Evolutionary conservation across 2,329 filamentous ascomycete genomes (phyloP).

Genomic region (Tolypocladium guangdongense): DNA sequence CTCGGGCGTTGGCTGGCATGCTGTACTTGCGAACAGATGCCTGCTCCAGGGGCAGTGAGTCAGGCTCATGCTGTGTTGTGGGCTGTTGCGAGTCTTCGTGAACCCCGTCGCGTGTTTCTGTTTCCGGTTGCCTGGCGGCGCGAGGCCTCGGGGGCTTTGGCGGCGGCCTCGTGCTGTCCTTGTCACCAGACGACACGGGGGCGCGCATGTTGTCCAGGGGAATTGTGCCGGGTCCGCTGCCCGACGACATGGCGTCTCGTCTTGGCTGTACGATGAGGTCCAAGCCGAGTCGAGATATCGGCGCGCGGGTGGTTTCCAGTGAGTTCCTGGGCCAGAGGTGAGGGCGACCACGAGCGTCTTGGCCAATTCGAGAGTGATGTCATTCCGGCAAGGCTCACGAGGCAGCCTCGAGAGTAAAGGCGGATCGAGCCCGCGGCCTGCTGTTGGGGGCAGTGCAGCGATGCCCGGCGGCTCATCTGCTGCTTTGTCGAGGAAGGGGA

Average conservation of each 20-base stretch:
- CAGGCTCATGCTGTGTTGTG: background rate
- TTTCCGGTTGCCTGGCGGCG: background rate
- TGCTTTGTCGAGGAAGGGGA: too few relatives aligned
- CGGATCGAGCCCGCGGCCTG: too few relatives aligned
- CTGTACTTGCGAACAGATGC: background rate
- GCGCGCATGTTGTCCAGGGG: background rate
- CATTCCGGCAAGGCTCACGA: too few relatives aligned
- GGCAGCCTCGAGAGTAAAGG: too few relatives aligned
- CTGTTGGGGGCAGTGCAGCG: too few relatives aligned
- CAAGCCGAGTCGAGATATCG: background rate
- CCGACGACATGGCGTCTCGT: background rate
- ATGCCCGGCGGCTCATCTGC: too few relatives aligned
- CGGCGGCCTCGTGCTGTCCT: background rate
- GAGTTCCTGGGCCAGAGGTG: background rate
- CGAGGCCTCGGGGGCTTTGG: background rate
- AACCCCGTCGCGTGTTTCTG: too few relatives aligned
- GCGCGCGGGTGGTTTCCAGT: too few relatives aligned
- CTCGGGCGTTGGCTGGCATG: background rate
- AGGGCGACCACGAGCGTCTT: too few relatives aligned
- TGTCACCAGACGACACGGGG: background rate
- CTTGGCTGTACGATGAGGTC: background rate
- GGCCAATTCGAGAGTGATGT: too few relatives aligned
- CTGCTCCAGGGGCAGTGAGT: background rate
- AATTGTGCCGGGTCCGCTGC: background rate
- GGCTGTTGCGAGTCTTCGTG: background rate